phyloP scores from a whole-genome alignment of 1,284 basidiomycete species.

The Leccinum griseonigrum region DNA sequence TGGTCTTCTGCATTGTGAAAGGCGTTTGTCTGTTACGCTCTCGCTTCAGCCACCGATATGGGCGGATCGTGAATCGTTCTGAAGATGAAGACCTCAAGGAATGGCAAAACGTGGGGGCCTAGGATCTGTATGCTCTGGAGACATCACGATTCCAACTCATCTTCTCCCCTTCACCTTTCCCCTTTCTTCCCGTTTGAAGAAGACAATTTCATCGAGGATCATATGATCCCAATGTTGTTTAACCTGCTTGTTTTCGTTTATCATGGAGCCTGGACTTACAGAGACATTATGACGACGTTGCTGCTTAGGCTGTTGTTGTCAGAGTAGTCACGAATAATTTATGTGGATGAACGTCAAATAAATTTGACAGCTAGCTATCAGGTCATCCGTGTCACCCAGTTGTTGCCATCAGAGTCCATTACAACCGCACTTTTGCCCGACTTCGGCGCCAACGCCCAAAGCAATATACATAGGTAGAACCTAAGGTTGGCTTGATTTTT shows the following conservation, averaged over 20 bases:
- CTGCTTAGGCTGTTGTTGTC: background rate
- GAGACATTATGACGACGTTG: background rate
- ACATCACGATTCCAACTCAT: background rate
- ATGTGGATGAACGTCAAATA: background rate
- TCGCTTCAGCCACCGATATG: constrained; percentile 16
- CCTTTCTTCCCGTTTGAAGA: background rate
- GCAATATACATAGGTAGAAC: background rate
- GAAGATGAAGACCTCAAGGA: constrained; percentile 17
- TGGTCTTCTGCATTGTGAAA: constrained; percentile 46
- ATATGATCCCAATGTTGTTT: background rate
- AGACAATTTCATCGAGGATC: background rate
- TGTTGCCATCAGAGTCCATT: background rate
- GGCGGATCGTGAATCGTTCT: constrained; percentile 2
- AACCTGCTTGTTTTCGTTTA: background rate
- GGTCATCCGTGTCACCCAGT: background rate
- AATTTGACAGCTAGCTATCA: background rate
- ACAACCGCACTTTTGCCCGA: background rate
- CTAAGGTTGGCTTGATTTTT: background rate
- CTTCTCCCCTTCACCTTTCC: background rate
- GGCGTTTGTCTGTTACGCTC: constrained; percentile 35
- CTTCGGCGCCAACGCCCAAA: too few relatives aligned
- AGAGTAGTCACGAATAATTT: background rate
- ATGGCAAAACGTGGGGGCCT: constrained; percentile 26
- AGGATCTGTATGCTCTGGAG: constrained; percentile 11
- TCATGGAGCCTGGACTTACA: background rate